Conservation (phyloP, 2,329 filamentous ascomycete genomes). For the Thermoascus crustaceus region DNA sequence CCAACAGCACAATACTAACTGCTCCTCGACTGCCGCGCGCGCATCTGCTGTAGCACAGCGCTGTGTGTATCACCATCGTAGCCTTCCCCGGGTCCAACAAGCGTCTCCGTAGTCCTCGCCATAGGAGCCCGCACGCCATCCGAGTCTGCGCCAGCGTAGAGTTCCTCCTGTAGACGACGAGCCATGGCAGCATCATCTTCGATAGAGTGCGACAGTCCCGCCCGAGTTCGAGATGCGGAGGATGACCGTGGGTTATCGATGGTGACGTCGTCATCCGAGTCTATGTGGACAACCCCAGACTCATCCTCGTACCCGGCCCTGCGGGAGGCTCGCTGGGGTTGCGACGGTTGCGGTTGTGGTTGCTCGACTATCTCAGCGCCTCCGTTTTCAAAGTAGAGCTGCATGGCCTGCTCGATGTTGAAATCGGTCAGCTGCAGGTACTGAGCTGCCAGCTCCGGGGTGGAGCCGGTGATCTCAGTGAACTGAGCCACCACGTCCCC, state of each 20-base stretch:
- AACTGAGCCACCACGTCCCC: constrained; percentile 67
- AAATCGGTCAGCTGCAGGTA: constrained; percentile 80
- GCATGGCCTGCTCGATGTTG: constrained; percentile 76
- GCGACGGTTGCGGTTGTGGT: constrained; percentile 28
- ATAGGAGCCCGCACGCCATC: constrained; percentile 81
- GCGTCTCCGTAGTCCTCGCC: constrained; percentile 79
- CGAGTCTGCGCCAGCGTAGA: constrained; percentile 56
- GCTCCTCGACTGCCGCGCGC: constrained; percentile 34
- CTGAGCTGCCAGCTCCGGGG: constrained; percentile 64
- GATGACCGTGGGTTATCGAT: constrained; percentile 28
- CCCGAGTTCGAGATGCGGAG: constrained; percentile 20
- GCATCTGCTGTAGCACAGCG: constrained; percentile 59
- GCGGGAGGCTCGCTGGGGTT: constrained; percentile 18
- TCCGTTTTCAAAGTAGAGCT: constrained; percentile 83
- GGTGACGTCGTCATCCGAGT: constrained; percentile 63
- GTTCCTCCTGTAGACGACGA: constrained; percentile 79
- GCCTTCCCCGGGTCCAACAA: constrained; percentile 64
- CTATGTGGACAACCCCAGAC: constrained; percentile 61
- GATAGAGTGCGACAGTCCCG: constrained; percentile 49
- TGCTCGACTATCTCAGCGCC: constrained; percentile 52
- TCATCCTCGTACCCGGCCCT: constrained; percentile 44
- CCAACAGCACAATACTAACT: constrained; percentile 19
- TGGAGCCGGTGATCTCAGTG: constrained; percentile 69
- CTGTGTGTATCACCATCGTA: constrained; percentile 49
- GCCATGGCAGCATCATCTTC: constrained; percentile 95